Evolutionary conservation across 345 rosid species (phyloP).

Genomic region (Bretschneidera sinensis): DNA sequence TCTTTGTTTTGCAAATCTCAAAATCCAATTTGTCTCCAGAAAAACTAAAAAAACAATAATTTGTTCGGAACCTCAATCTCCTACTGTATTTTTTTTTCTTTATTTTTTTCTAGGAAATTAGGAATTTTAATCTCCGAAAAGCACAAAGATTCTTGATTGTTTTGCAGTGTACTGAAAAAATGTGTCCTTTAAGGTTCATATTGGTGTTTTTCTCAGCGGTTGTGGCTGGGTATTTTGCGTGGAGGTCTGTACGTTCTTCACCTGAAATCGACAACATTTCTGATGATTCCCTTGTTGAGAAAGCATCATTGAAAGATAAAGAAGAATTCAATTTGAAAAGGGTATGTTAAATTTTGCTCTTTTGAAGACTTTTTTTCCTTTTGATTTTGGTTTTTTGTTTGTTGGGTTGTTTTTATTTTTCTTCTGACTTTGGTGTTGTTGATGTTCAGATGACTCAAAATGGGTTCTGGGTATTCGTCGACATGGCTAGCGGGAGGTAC

Average conservation of each 20-base stretch:
- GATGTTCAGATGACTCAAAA: conserved; percentile 45
- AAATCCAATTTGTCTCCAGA: not conserved
- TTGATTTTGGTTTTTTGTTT: not conserved
- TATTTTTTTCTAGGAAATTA: not conserved
- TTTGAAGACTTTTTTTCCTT: not conserved
- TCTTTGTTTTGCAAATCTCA: not conserved
- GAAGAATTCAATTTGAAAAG: conserved; percentile 37
- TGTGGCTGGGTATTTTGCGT: conserved; percentile 79
- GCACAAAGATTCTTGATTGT: not conserved
- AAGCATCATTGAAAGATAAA: conserved; percentile 28
- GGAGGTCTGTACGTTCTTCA: conserved; percentile 72
- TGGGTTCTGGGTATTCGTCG: conserved; percentile 81
- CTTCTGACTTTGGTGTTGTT: conserved; percentile 5
- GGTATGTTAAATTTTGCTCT: conserved; percentile 50
- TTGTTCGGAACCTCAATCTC: not conserved
- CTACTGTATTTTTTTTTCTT: not conserved
- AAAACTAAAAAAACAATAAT: not conserved
- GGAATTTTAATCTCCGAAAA: not conserved
- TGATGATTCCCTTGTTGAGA: conserved; percentile 35
- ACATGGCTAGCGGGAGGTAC: conserved; percentile 89
- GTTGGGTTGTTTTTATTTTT: conserved; percentile 2
- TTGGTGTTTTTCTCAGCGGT: conserved; percentile 87
- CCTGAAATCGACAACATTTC: conserved; percentile 29
- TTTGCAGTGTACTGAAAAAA: conserved; percentile 9
- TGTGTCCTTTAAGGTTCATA: conserved; percentile 86